Base-by-base conservation (phyloP, 192 early-diverging fungal genomes). In the Chytriomyces confervae region DNA sequence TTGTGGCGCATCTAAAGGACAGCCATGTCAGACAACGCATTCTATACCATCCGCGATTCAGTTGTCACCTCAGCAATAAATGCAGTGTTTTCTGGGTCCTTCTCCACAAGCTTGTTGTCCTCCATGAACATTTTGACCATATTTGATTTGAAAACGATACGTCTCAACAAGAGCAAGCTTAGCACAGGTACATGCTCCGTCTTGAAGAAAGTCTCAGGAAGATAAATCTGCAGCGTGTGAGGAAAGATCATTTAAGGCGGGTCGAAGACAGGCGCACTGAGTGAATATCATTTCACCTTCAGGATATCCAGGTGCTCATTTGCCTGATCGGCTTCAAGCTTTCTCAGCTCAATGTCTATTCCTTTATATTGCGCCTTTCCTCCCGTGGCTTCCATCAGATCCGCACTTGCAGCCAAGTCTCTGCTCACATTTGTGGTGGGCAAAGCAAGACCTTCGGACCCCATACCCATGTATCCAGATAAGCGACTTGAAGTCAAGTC, bases 301-400 rank as follows among this genome's bases (percentile, higher is more conserved):
- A 88, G 18, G 50, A 87, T 74, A 48, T 83, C 85, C 48, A 95
- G 67, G 53, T 94, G 90, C 79, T 94, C 91, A 1, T 85, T 86
- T 1, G 94, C 95, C 81, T 98, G 96, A 5, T 87, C 81, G 24
- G 92, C 94, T 18, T 98, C 96, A 20, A 98, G 82, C 57, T 93
- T 92, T 11, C 93, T 90, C 68, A 98, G 83, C 71, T 97, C 96
- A 49, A 97, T 82, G 83, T 98, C 97, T 50, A 98, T 91, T 13
- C 93, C 89, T 84, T 94, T 95, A 23, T 95, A 93, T 76, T 95
- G 92, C 5, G 93, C 90, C 79, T 95, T 95, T 81, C 92, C 88
- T 9, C 89, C 90, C 0, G 94, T 91, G 16, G 89, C 88, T 79
- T 95, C 93, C 60, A 98, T 36, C 36, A 74, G 44, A 23, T 62